Evolutionary conservation across 495 filamentous ascomycete species (phyloP), one percentile per base, ranked within the genome.

Genomic region (Penicillium taxi): DNA sequence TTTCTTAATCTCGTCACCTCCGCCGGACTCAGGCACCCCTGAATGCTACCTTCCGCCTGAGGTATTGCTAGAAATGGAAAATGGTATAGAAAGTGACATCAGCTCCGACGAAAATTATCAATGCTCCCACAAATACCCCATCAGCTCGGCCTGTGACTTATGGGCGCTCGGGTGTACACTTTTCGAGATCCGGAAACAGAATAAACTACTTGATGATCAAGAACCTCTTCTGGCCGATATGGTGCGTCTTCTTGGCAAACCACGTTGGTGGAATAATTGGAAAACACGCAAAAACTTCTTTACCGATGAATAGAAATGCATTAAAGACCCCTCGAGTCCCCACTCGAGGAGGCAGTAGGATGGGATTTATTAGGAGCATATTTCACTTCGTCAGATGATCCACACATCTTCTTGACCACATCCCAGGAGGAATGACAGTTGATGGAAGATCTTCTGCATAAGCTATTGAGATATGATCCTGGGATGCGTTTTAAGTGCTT

Each of bases 31-130:
- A 20, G 30, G 30, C 17, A 18, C 20, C 8, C 30, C 30, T 32
- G 30, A 32, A 9, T 18, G 20, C 9, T 32, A 32, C 20, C 30
- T 32, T 5, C 30, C 30, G 15, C 30, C 30, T 19, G 30, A 32
- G 30, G 30, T 20, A 9, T 19, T 32, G 20, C 15, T 32, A 12
- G 30, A 32, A 17, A 9, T 18, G 2, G 30, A 20, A 17, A 19
- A 32, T 20, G 1, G n/a, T n/a, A n/a, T n/a, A n/a, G n/a, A n/a
- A n/a, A n/a, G n/a, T n/a, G n/a, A n/a, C n/a, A n/a, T n/a, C n/a
- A n/a, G n/a, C n/a, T n/a, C n/a, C n/a, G n/a, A n/a, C n/a, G n/a
- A n/a, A n/a, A n/a, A n/a, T n/a, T n/a, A n/a, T n/a, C n/a, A n/a
- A n/a, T n/a, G n/a, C n/a, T n/a, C n/a, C n/a, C n/a, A n/a, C n/a